phyloP scores from a whole-genome alignment of 2,329 filamentous ascomycete genomes.

The Fusarium coicis region DNA sequence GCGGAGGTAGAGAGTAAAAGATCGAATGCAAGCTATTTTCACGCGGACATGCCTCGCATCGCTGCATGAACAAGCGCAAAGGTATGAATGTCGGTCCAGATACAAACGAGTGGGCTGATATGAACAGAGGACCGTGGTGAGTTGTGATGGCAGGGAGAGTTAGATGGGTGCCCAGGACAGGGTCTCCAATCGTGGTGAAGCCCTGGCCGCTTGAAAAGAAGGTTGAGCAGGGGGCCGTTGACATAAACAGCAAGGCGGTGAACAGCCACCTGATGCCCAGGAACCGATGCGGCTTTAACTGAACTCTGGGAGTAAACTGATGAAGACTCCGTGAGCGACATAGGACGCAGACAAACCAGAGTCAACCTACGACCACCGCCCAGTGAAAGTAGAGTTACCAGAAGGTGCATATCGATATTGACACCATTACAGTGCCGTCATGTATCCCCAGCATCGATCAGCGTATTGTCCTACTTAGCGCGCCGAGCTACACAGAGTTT shows the following conservation, averaged over 20 bases:
- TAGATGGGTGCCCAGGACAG: rapidly evolving
- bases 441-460: too few species aligned
- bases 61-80: not conserved
- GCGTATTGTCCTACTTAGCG: too few species aligned
- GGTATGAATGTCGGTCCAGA: not conserved
- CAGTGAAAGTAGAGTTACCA: rapidly evolving
- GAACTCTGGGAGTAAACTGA: rapidly evolving
- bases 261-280: not conserved
- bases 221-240: not conserved
- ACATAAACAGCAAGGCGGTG: not conserved
- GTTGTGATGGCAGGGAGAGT: not conserved
- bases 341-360: not conserved
- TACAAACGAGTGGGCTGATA: rapidly evolving
- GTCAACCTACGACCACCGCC: not conserved
- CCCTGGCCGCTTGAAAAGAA: rapidly evolving
- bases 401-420: not conserved
- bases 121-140: not conserved
- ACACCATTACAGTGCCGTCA: not conserved
- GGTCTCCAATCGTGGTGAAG: not conserved
- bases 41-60: not conserved
- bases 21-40: rapidly evolving
- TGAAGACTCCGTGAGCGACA: not conserved
- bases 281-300: not conserved
- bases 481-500: not conserved
- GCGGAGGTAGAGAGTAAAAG: too few species aligned